Conservation (phyloP, 2,329 filamentous ascomycete species). For the Aspergillus fischeri region DNA sequence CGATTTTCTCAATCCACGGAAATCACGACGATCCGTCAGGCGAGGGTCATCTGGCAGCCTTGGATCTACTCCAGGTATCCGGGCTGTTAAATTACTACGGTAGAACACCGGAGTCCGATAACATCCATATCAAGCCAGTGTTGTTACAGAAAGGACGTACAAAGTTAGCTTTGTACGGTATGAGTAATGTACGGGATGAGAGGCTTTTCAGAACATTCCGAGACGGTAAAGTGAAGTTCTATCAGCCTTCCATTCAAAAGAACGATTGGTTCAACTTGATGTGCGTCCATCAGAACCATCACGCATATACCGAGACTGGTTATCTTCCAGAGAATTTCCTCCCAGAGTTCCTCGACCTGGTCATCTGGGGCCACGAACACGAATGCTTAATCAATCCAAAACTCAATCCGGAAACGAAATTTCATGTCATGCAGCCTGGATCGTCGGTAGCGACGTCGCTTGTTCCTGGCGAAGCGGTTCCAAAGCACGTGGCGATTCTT, state of each 20-base stretch:
- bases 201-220: constrained; percentile 89
- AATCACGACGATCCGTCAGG: constrained; percentile 99
- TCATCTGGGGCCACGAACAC: constrained; percentile 97
- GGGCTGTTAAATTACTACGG: constrained; percentile 96
- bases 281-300: constrained; percentile 93
- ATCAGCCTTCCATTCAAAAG: constrained; percentile 72
- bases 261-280: constrained; percentile 95
- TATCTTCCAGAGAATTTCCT: constrained; percentile 92
- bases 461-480: constrained; percentile 79
- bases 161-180: constrained; percentile 85
- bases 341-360: constrained; percentile 83
- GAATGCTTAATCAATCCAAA: constrained; percentile 86
- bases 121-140: constrained; percentile 87
- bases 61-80: constrained; percentile 86
- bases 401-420: constrained; percentile 80
- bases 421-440: constrained; percentile 95
- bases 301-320: constrained; percentile 85
- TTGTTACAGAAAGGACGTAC: constrained; percentile 89
- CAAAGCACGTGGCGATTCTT: constrained; percentile 86
- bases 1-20: constrained; percentile 96
- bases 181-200: constrained; percentile 96
- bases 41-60: constrained; percentile 83
- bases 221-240: constrained; percentile 92
- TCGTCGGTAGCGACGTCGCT: constrained; percentile 94
- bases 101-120: constrained; percentile 84